These are phyloP conservation scores for Thermochaetoides thermophila DNA, from an alignment of 495 filamentous ascomycete species.

Conservation along the genomic window DNA sequence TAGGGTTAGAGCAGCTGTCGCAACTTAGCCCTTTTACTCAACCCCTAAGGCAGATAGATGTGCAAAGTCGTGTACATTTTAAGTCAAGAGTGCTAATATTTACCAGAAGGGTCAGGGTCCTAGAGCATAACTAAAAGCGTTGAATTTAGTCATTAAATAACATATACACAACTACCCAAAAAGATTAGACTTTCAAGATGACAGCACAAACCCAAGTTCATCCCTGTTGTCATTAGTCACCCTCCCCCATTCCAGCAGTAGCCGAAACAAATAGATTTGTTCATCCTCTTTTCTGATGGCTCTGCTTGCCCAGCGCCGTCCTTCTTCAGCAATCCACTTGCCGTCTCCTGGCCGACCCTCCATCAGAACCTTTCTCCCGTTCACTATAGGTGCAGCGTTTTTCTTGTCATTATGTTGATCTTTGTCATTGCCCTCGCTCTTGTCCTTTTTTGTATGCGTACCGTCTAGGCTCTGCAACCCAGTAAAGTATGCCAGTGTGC, in stretches of 20 bases:
- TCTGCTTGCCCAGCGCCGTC: constrained; percentile 46
- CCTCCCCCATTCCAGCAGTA: constrained; percentile 63
- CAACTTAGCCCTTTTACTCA: no score
- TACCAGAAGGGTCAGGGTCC: no score
- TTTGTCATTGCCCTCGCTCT: no score
- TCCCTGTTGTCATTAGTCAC: constrained; percentile 49
- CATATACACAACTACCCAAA: not conserved
- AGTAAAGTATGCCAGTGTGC: constrained; percentile 49
- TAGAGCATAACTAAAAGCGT: no score
- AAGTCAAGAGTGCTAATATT: no score
- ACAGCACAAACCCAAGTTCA: constrained; percentile 33
- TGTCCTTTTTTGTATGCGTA: no score
- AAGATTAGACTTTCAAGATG: not conserved
- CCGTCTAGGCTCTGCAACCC: no score
- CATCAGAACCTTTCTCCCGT: constrained; percentile 31
- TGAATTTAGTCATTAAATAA: no score
- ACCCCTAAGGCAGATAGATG: no score
- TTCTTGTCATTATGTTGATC: no score
- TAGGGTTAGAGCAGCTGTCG: no score
- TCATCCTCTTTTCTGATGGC: constrained; percentile 66
- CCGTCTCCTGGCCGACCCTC: constrained; percentile 23
- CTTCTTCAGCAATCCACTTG: constrained; percentile 49
- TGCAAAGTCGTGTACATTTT: no score
- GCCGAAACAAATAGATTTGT: constrained; percentile 67
- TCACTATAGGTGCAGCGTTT: constrained; percentile 10